A percentile compares a stretch with the other conserved stretches of the same genome.
Evolutionary conservation across 2,329 filamentous ascomycete species (phyloP).

Genomic region (Fusarium austroafricanum): DNA sequence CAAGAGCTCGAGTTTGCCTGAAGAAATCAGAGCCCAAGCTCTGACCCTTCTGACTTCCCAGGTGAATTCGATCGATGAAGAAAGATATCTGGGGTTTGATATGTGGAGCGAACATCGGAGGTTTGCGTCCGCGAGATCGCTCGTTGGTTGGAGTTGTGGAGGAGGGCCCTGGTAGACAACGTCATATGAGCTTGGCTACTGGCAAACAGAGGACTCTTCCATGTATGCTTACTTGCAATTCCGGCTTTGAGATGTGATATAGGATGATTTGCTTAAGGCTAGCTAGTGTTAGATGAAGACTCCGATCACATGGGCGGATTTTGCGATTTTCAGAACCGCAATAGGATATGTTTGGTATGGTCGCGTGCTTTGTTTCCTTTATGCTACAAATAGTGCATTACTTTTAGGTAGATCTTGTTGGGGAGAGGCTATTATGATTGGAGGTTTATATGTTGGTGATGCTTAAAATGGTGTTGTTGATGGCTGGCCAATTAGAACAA

Average conservation of each 20-base stretch:
- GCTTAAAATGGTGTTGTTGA: background rate
- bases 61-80: constrained; percentile 28
- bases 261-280: background rate
- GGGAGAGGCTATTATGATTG: background rate
- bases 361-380: background rate
- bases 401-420: background rate
- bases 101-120: constrained; percentile 32
- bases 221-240: constrained; percentile 3
- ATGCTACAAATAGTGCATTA: no score
- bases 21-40: background rate
- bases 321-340: background rate
- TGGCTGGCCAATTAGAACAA: background rate
- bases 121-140: constrained; percentile 22
- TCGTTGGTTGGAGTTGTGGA: constrained; percentile 32
- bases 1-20: background rate
- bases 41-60: background rate
- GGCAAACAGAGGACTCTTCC: background rate
- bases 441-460: background rate
- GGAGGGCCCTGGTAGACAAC: constrained; percentile 19
- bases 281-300: background rate
- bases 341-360: background rate
- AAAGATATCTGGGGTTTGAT: constrained; percentile 17
- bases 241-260: background rate
- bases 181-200: constrained; percentile 29
- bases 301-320: constrained; percentile 27